Evolutionary conservation across 2,329 filamentous ascomycete genomes (phyloP), one percentile per base, ranked within the genome.

Genomic region (Xylaria sp.): DNA sequence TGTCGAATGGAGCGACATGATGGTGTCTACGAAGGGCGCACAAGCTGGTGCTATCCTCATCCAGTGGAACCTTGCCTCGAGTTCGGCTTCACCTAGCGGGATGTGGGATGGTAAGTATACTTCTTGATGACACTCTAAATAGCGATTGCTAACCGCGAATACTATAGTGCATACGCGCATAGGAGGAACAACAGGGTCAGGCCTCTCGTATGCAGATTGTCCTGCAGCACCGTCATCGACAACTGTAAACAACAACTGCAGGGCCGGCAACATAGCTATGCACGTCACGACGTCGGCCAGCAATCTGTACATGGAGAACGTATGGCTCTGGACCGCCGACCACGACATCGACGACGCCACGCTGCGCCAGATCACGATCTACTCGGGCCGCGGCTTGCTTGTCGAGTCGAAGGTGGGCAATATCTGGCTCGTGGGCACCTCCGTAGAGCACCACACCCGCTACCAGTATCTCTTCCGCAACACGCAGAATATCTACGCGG

Each of bases 111-210:
- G 66, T 68, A 48, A 61, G 66, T 59, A 14, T 59, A 14, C 39
- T 48, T n/a, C 32, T 21, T 12, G 7, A n/a, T 19, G 3, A 17
- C 8, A 1, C 14, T 34, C 21, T 32, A 12, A 6, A 47, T 17
- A 32, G 4, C 9, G n/a, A 24, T 45, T 34, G 48, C 61, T 68
- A 2, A 68, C 57, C 2, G 1, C 0, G 48, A 58, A 48, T 48
- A 2, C 21, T 58, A 47, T 36, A 68, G 66, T 91, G 9, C 92
- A 95, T 79, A 88, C 92, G 75, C 89, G 92, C 71, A 86, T 95
- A 59, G 92, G 91, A 71, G 92, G 92, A 3, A 89, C 88, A 61
- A 87, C 88, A 2, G 92, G 92, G 45, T 92, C 91, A 19, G 83
- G 89, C 45, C 85, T 93, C 7, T 89, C 92, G 77, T 86, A 88